A percentile compares a stretch with the other conserved stretches of the same genome.
Evolutionary conservation across 441 rosid species (phyloP).

Genomic region (Gossypium davidsonii): DNA sequence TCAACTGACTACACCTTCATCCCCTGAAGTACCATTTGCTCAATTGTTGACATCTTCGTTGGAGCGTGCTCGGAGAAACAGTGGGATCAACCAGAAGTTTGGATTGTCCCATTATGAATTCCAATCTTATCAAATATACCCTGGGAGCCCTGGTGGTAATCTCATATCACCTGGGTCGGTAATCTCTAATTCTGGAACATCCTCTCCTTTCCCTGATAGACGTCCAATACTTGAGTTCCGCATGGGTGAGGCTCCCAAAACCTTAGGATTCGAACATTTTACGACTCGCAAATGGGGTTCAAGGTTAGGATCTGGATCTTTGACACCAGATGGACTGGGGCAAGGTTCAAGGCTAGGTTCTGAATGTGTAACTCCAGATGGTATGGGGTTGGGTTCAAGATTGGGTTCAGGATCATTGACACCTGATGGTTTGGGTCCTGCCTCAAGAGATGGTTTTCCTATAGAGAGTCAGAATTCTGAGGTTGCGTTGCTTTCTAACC

Average conservation of each 20-base stretch:
- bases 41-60: conserved; percentile 83
- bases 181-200: conserved; percentile 80
- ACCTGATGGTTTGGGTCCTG: conserved; percentile 47
- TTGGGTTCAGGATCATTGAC: conserved; percentile 56
- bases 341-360: conserved; percentile 59
- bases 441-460: conserved; percentile 28
- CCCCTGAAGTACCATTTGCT: conserved; percentile 96
- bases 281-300: conserved; percentile 79
- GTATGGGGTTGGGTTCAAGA: conserved; percentile 36
- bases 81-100: conserved; percentile 60
- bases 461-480: conserved; percentile 42
- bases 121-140: conserved; percentile 60
- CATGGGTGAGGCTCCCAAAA: conserved; percentile 60
- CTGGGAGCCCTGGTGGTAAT: conserved; percentile 80
- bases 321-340: conserved; percentile 59
- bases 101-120: conserved; percentile 62
- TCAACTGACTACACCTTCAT: conserved; percentile 75
- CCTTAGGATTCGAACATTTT: conserved; percentile 67
- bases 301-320: conserved; percentile 73
- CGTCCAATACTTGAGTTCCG: conserved; percentile 52
- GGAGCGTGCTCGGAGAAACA: conserved; percentile 70
- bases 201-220: conserved; percentile 85
- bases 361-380: conserved; percentile 57
- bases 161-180: conserved; percentile 82
- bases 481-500: conserved; percentile 43